Evolutionary conservation across 73 alveolate species (phyloP).

Genomic region (Paramecium biaurelia): DNA sequence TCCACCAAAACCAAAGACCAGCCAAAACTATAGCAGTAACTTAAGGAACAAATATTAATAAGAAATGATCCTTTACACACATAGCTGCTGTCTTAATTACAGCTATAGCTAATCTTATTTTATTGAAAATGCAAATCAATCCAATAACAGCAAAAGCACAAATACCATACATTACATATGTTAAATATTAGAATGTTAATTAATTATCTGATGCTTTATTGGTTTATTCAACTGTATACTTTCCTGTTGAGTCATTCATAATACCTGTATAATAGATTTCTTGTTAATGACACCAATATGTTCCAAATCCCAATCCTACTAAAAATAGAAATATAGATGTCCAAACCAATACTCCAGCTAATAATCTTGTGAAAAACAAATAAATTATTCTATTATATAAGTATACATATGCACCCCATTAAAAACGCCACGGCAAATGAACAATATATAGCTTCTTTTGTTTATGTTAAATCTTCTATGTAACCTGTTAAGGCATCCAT

Average conservation of each 20-base stretch:
- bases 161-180: constrained; percentile 63
- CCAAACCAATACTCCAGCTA: constrained; percentile 80
- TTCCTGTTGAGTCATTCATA: background rate
- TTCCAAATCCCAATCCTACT: constrained; percentile 62
- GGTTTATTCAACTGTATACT: constrained; percentile 4
- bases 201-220: constrained; percentile 42
- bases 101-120: constrained; percentile 95
- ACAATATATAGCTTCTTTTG: constrained; percentile 71
- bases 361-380: constrained; percentile 69
- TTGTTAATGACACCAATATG: constrained; percentile 49
- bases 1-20: constrained; percentile 82
- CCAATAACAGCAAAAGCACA: constrained; percentile 57
- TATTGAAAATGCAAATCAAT: constrained; percentile 73
- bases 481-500: constrained; percentile 70
- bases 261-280: background rate
- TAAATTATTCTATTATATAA: constrained; percentile 56
- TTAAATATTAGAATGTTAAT: constrained; percentile 15
- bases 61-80: constrained; percentile 58
- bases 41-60: constrained; percentile 67
- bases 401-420: constrained; percentile 27
- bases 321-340: constrained; percentile 69
- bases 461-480: constrained; percentile 71
- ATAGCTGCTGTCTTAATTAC: constrained; percentile 78
- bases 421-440: constrained; percentile 76
- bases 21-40: constrained; percentile 50